Base-by-base conservation (phyloP, 75 land plant genomes). In the Chamaecyparis obtusa region DNA sequence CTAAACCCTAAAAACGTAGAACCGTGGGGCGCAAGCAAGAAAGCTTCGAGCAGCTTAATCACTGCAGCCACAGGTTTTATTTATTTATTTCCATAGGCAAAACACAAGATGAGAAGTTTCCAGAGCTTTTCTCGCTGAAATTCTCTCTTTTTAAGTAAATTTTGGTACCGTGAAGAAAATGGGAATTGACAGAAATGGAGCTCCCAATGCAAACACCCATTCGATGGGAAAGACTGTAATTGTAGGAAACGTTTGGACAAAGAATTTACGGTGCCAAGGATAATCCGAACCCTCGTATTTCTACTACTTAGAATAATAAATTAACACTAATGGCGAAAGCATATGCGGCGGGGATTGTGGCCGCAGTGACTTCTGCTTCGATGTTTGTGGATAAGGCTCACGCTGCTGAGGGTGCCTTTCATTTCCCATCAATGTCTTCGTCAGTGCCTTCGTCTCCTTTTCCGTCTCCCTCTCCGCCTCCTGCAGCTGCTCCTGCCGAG, bases 401-500 rank as follows among this genome's bases (percentile, higher is more conserved):
- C 72, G 94, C 93, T 5, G 94, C 92, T 5, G 95, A 95, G 74
- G 88, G 90, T 9, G 87, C 88, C 6, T 93, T 93, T 83, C 88
- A 80, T 15, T 90, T 93, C 77, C 77, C 75, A 0, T 30, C 84
- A 5, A 49, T 85, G 71, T 39, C 76, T 36, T 11, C 88, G 17
- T 30, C 72, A 43, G 0, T 84, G 14, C 49, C 85, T 32, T 6
- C 86, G 86, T 35, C 87, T 71, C 48, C 46, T 5, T 43, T 41
- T 86, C 36, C 88, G 9, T 30, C 46, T 27, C 16, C 88, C 43
- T 32, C 89, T 16, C 21, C 86, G 49, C 5, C 91, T 69, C 51
- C 88, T 57, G 81, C 86, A 32, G 9, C 54, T 2, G 57, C 86
- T 86, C 57, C 88, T 57, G 44, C 51, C 9, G 41, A 88, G 19